Conservation (phyloP, 2,329 filamentous ascomycete species). For the Xylaria sp. region DNA sequence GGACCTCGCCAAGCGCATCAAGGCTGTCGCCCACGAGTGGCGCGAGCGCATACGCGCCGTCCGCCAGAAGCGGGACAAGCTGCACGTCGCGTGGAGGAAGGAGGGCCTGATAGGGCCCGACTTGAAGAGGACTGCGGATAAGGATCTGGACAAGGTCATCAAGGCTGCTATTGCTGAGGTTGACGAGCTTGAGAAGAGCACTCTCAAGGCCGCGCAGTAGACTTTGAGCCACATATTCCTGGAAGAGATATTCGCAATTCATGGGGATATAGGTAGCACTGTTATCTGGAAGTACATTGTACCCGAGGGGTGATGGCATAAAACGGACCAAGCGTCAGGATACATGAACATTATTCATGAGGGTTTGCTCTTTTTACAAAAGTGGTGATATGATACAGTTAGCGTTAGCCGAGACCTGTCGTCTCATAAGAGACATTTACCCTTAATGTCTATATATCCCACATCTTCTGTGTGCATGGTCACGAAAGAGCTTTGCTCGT, state of each 20-base stretch:
- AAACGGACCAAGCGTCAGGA: background rate
- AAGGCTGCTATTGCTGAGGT: conserved; percentile 63
- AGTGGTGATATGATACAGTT: conserved; percentile 40
- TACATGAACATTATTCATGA: conserved; percentile 44
- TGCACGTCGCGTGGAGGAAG: conserved; percentile 62
- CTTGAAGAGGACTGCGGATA: conserved; percentile 54
- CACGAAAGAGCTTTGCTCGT: background rate
- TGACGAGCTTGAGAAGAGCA: conserved; percentile 61
- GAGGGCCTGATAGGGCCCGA: conserved; percentile 58
- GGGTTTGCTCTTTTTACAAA: conserved; percentile 39
- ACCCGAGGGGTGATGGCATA: background rate
- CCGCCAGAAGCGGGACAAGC: conserved; percentile 60
- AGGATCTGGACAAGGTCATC: conserved; percentile 57
- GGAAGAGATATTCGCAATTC: background rate
- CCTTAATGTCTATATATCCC: conserved; percentile 6
- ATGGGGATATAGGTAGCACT: background rate
- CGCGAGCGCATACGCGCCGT: conserved; percentile 60
- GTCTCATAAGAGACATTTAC: background rate
- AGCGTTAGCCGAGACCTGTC: conserved; percentile 23
- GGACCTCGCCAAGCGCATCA: conserved; percentile 57
- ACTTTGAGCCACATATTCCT: conserved; percentile 41
- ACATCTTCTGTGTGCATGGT: background rate
- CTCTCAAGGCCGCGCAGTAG: conserved; percentile 51
- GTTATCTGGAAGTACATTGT: background rate
- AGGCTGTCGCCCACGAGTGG: conserved; percentile 63